phyloP scores from a whole-genome alignment of 768 basidiomycete genomes.

The Russula lepida region DNA sequence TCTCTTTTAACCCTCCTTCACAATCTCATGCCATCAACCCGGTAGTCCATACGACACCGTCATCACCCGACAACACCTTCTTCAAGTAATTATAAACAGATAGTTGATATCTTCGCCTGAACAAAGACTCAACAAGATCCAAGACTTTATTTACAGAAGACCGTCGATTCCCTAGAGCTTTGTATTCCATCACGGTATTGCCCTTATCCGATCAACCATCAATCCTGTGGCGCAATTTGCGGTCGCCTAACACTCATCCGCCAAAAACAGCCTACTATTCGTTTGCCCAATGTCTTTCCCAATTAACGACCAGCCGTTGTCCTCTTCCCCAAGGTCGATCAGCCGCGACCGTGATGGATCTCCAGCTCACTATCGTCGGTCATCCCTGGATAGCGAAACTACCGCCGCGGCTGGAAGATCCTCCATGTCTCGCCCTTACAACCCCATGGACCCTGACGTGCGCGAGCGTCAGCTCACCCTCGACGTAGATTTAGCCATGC shows the following conservation, averaged over 20 bases:
- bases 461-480: slow-evolving; percentile 85
- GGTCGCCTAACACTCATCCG: neutral
- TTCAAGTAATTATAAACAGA: neutral
- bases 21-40: neutral
- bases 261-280: neutral
- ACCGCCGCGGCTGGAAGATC: slow-evolving; percentile 44
- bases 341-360: slow-evolving; percentile 1
- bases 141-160: neutral
- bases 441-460: slow-evolving; percentile 64
- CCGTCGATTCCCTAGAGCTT: neutral
- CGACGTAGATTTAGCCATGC: slow-evolving; percentile 90
- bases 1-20: neutral
- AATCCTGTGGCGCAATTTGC: neutral
- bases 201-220: neutral
- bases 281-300: slow-evolving; percentile 7
- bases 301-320: neutral
- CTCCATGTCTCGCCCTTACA: slow-evolving; percentile 50
- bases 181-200: neutral
- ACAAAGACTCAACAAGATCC: neutral
- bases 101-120: neutral
- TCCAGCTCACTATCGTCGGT: neutral
- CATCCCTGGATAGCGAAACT: slow-evolving; percentile 28
- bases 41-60: neutral
- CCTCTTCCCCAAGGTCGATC: slow-evolving; percentile 14
- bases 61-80: neutral